Evolutionary conservation across 2,329 filamentous ascomycete genomes (phyloP).

Genomic region (Aspergillus awamori): DNA sequence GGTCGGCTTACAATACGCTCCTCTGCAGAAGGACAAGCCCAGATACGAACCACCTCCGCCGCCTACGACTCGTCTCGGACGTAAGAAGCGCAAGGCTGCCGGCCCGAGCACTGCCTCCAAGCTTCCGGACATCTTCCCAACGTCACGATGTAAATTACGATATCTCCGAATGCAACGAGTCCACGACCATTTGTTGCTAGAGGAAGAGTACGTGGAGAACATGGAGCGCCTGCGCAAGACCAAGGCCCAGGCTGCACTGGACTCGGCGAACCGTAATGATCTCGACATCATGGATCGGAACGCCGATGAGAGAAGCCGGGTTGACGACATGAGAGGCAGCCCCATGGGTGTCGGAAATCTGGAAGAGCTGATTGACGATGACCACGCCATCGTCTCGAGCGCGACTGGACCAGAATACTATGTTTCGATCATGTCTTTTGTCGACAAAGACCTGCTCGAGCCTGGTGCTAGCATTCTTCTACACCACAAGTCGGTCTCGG

Average conservation of each 20-base stretch:
- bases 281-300: conserved; percentile 81
- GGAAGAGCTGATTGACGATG: conserved; percentile 98
- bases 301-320: conserved; percentile 89
- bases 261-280: conserved; percentile 62
- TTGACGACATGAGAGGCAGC: conserved; percentile 97
- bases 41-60: conserved; percentile 99
- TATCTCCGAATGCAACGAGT: conserved; percentile 98
- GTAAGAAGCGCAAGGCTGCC: conserved; percentile 96
- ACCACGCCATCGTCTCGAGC: conserved; percentile 97
- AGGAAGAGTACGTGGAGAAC: conserved; percentile 99
- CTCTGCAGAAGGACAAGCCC: conserved; percentile 90
- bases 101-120: conserved; percentile 94
- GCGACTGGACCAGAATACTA: conserved; percentile 98
- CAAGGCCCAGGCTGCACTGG: conserved; percentile 67
- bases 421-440: conserved; percentile 99
- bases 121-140: conserved; percentile 90
- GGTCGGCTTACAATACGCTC: conserved; percentile 7
- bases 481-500: conserved; percentile 97
- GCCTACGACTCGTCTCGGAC: conserved; percentile 92
- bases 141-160: conserved; percentile 94
- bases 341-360: conserved; percentile 98
- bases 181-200: conserved; percentile 93
- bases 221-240: conserved; percentile 94
- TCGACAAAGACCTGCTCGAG: conserved; percentile 97
- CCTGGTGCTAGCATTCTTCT: conserved; percentile 92